Evolutionary conservation across 176 grass and related monocot genomes (phyloP).

Genomic region (Leersia perrieri): DNA sequence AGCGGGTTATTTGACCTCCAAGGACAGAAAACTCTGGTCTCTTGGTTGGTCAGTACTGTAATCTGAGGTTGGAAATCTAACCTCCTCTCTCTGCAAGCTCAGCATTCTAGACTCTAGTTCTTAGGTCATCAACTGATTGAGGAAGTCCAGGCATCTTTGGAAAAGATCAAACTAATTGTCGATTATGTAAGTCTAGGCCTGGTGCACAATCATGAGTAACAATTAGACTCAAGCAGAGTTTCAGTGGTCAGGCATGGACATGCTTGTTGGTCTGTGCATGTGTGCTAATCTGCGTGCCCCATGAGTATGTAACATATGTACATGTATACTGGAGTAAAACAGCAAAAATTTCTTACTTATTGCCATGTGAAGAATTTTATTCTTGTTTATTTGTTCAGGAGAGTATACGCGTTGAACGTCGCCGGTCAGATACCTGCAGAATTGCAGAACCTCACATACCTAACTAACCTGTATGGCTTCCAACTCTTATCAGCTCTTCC

Average conservation of each 20-base stretch:
- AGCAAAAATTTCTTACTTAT: background rate
- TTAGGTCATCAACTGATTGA: too few relatives aligned
- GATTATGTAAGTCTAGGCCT: too few relatives aligned
- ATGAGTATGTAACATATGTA: background rate
- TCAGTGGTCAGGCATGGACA: background rate
- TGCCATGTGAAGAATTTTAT: background rate
- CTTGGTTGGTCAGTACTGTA: background rate
- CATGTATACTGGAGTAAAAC: background rate
- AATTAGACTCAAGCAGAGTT: background rate
- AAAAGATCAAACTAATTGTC: too few relatives aligned
- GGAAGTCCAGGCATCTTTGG: too few relatives aligned
- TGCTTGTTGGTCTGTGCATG: background rate
- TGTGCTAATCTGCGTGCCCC: background rate
- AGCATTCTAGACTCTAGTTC: too few relatives aligned
- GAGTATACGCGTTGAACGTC: slow-evolving; percentile 36
- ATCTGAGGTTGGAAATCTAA: background rate
- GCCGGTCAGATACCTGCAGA: slow-evolving; percentile 56
- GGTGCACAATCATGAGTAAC: background rate
- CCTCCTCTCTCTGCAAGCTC: background rate
- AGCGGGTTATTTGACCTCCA: background rate
- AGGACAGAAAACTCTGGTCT: background rate
- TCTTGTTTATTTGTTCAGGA: slow-evolving; percentile 33
- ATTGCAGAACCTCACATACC: slow-evolving; percentile 54
- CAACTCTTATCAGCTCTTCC: background rate
- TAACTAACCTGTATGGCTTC: slow-evolving; percentile 39